phyloP scores from a whole-genome alignment of 176 grass and related monocot species.

The Hordeum marinum region DNA sequence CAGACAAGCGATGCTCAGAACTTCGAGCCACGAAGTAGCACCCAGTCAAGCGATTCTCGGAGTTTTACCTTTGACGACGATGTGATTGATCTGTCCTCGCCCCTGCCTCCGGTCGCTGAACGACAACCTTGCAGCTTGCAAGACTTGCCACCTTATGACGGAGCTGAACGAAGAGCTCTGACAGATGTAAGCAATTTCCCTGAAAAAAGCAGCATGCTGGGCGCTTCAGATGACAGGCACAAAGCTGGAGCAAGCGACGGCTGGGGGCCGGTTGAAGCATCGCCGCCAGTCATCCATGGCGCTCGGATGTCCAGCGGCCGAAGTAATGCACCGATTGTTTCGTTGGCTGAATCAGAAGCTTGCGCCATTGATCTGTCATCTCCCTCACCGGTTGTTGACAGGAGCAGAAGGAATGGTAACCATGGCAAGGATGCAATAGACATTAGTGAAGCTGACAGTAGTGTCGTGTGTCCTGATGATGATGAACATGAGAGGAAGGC shows the following conservation, averaged over 20 bases:
- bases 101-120: slow-evolving; percentile 14
- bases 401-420: background rate
- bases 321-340: background rate
- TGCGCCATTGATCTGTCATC: slow-evolving; percentile 43
- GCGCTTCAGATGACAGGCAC: background rate
- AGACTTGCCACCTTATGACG: background rate
- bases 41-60: background rate
- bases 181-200: slow-evolving; percentile 32
- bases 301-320: background rate
- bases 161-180: slow-evolving; percentile 29
- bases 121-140: background rate
- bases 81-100: slow-evolving; percentile 19
- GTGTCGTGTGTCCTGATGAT: background rate
- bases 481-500: slow-evolving; percentile 15
- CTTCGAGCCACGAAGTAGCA: slow-evolving; percentile 13
- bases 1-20: background rate
- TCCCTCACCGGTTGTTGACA: slow-evolving; percentile 20
- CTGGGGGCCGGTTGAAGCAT: slow-evolving; percentile 34
- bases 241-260: slow-evolving; percentile 26
- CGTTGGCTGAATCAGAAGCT: background rate
- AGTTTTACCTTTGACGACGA: background rate
- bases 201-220: background rate
- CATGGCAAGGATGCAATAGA: slow-evolving; percentile 18
- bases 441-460: background rate
- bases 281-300: background rate